Conservation (phyloP, 495 filamentous ascomycete genomes). For the Glarea lozoyensis region DNA sequence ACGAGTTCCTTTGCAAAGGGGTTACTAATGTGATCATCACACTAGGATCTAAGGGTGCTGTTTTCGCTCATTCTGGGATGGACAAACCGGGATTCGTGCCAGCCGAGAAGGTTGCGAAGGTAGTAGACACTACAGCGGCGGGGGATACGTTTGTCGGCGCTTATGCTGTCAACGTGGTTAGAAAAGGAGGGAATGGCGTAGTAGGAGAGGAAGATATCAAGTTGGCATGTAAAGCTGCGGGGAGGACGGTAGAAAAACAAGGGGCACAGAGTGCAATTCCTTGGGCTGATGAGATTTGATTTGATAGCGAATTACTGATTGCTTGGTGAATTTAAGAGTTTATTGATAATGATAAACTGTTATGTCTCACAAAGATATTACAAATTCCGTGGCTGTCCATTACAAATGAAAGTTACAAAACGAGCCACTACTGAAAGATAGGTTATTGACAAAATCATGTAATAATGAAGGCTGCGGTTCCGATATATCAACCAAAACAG, state of each 20-base stretch:
- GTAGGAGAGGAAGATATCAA: conserved; percentile 43
- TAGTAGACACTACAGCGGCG: conserved; percentile 89
- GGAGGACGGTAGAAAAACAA: conserved; percentile 62
- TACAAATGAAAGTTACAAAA: no score
- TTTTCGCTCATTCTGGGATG: conserved; percentile 43
- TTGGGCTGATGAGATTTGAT: conserved; percentile 79
- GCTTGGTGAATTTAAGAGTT: no score
- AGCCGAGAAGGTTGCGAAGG: conserved; percentile 52
- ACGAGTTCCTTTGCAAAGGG: conserved; percentile 53
- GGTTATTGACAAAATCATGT: no score
- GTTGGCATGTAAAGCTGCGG: conserved; percentile 65
- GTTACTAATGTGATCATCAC: conserved; percentile 76
- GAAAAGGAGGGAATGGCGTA: conserved; percentile 25
- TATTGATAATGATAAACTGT: no score
- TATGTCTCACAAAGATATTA: no score
- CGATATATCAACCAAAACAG: no score
- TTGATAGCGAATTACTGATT: conserved; percentile 15
- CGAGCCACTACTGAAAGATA: no score
- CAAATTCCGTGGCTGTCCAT: no score
- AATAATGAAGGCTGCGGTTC: no score
- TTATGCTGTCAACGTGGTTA: conserved; percentile 64
- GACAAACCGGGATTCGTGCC: conserved; percentile 35
- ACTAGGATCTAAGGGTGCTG: conserved; percentile 69
- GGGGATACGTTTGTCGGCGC: conserved; percentile 91
- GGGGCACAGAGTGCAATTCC: conserved; percentile 89